A percentile compares a stretch with the other conserved stretches of the same genome.
Conservation (phyloP, 2,329 filamentous ascomycete genomes). For the Penicillium sp. region DNA sequence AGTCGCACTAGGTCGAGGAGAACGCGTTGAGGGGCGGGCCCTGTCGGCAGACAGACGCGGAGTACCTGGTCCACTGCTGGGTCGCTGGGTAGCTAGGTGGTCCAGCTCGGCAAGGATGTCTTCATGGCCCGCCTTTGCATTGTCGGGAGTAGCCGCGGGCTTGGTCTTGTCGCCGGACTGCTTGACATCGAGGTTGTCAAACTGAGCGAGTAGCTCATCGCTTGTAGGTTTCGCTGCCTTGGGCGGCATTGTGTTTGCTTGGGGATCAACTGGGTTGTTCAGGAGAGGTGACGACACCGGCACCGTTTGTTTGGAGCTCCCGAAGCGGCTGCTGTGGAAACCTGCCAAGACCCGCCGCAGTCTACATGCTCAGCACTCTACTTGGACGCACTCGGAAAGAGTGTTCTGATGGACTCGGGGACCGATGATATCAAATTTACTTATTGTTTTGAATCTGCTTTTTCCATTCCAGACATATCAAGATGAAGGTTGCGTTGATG, state of each 20-base stretch:
- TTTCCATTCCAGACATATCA: not conserved
- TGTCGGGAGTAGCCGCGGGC: constrained; percentile 19
- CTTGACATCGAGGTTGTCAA: constrained; percentile 48
- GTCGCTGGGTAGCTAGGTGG: constrained; percentile 69
- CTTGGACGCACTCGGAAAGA: not conserved
- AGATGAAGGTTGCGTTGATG: not conserved
- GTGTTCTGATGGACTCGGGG: not conserved
- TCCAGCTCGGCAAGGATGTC: constrained; percentile 88
- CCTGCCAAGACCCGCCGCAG: constrained; percentile 24
- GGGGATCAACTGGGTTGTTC: constrained; percentile 8
- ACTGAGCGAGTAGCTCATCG: constrained; percentile 52
- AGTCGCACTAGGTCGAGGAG: constrained; percentile 54
- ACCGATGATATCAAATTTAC: not conserved
- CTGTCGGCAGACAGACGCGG: constrained; percentile 61
- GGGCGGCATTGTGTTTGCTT: constrained; percentile 32
- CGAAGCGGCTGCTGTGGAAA: constrained; percentile 19
- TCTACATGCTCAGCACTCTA: not conserved
- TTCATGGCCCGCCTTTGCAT: constrained; percentile 51
- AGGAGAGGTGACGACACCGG: constrained; percentile 27
- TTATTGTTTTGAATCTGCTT: not conserved
- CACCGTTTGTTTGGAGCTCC: constrained; percentile 22
- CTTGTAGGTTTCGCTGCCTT: constrained; percentile 43
- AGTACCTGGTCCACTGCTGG: constrained; percentile 73
- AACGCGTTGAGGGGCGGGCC: constrained; percentile 52
- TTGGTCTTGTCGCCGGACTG: constrained; percentile 31